Conservation (phyloP, 2,329 filamentous ascomycete species). For the Aspergillus chevalieri region DNA sequence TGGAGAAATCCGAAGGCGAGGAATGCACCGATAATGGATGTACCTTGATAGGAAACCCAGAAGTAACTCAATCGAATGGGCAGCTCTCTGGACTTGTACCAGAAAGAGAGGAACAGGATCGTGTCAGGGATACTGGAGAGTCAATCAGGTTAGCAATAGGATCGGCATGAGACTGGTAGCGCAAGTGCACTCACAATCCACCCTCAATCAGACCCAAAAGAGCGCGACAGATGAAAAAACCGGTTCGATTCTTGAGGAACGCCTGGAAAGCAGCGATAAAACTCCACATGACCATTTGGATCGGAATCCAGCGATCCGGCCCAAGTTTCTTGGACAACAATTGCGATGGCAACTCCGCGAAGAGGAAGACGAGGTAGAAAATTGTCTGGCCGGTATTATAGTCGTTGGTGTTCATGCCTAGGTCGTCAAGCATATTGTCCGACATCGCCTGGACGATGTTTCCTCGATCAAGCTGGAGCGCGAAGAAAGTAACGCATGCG, state of each 20-base stretch:
- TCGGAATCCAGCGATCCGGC: slow-evolving; percentile 55
- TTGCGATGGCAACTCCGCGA: slow-evolving; percentile 56
- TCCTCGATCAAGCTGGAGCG: slow-evolving; percentile 57
- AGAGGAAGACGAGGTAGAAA: slow-evolving; percentile 30
- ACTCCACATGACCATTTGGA: slow-evolving; percentile 54
- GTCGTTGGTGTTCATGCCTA: slow-evolving; percentile 45
- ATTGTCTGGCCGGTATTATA: slow-evolving; percentile 41
- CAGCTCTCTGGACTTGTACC: slow-evolving; percentile 66
- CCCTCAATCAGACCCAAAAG: slow-evolving; percentile 48
- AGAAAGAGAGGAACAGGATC: slow-evolving; percentile 62
- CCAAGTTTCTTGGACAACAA: slow-evolving; percentile 54
- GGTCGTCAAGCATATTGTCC: slow-evolving; percentile 52
- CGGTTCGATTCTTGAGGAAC: slow-evolving; percentile 41
- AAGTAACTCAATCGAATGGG: slow-evolving; percentile 63
- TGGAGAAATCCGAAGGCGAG: slow-evolving; percentile 42
- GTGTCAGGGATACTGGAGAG: slow-evolving; percentile 35
- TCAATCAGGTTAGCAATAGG: slow-evolving; percentile 1
- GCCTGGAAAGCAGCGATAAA: slow-evolving; percentile 48
- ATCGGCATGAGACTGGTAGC: slow-evolving; percentile 18
- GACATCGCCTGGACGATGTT: slow-evolving; percentile 57
- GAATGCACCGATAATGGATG: slow-evolving; percentile 43
- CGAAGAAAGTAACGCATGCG: slow-evolving; percentile 57
- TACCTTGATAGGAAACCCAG: slow-evolving; percentile 58
- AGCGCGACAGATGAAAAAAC: slow-evolving; percentile 39
- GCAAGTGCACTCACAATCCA: slow-evolving; percentile 51